phyloP scores from a whole-genome alignment of 2,329 filamentous ascomycete species.

The Raffaelea arxii region DNA sequence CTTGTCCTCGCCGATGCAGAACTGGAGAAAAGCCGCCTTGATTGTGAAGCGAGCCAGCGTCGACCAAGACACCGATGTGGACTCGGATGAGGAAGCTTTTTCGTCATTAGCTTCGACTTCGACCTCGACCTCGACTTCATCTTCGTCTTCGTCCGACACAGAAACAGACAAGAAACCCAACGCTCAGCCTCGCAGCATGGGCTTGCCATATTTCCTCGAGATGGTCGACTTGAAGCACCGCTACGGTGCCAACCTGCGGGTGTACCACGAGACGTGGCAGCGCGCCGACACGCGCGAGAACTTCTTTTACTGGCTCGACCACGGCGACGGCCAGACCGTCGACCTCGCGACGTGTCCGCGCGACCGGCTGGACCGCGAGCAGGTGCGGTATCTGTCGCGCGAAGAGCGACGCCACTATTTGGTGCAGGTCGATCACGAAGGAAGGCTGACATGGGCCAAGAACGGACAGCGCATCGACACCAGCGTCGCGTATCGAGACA shows the following conservation, averaged over 20 bases:
- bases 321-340: conserved; percentile 62
- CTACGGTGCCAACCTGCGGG: conserved; percentile 72
- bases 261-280: conserved; percentile 82
- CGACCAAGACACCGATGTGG: conserved; percentile 17
- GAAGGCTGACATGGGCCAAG: conserved; percentile 78
- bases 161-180: conserved; percentile 13
- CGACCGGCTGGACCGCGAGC: conserved; percentile 64
- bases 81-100: conserved; percentile 4
- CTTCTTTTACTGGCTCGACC: conserved; percentile 90
- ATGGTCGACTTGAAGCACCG: conserved; percentile 84
- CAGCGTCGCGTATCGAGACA: conserved; percentile 65
- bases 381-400: conserved; percentile 71
- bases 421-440: conserved; percentile 63
- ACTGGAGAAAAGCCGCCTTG: conserved; percentile 66
- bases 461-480: conserved; percentile 72
- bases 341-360: conserved; percentile 65
- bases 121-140: neutral
- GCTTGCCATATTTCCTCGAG: conserved; percentile 73
- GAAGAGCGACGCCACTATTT: conserved; percentile 78
- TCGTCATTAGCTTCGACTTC: too few species aligned
- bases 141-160: conserved; percentile 16
- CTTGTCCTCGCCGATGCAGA: conserved; percentile 41
- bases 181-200: conserved; percentile 73
- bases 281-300: conserved; percentile 67
- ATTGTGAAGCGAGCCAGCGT: conserved; percentile 64